Conservation (phyloP, 176 grass and related monocot genomes). For the Canna indica region DNA sequence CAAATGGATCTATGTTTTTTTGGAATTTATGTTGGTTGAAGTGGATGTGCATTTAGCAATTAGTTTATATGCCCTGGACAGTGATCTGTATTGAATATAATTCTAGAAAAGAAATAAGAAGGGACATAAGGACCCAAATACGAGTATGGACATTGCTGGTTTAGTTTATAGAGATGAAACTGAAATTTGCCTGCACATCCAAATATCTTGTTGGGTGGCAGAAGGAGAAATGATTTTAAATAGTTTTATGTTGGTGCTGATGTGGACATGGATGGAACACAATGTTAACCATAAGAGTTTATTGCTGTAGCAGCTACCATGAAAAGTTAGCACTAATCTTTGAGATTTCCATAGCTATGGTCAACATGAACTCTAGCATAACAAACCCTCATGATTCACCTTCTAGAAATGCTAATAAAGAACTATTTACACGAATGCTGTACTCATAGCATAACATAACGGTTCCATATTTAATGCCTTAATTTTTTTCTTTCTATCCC, state of each 20-base stretch:
- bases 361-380: neutral
- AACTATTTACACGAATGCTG: neutral
- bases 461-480: no score
- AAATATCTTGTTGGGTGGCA: neutral
- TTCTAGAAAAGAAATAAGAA: neutral
- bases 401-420: neutral
- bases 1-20: neutral
- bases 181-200: neutral
- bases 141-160: neutral
- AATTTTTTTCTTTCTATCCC: no score
- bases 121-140: neutral
- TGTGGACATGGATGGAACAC: neutral
- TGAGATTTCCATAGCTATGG: neutral
- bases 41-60: neutral
- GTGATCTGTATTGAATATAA: neutral
- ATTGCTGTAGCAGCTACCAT: neutral
- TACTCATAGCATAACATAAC: neutral
- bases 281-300: no score
- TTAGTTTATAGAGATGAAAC: neutral
- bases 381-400: neutral
- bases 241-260: neutral
- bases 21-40: neutral
- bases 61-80: neutral
- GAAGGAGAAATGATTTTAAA: neutral
- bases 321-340: neutral